Conservation (phyloP, 2,329 filamentous ascomycete genomes). For the Cladophialophora carrionii region DNA sequence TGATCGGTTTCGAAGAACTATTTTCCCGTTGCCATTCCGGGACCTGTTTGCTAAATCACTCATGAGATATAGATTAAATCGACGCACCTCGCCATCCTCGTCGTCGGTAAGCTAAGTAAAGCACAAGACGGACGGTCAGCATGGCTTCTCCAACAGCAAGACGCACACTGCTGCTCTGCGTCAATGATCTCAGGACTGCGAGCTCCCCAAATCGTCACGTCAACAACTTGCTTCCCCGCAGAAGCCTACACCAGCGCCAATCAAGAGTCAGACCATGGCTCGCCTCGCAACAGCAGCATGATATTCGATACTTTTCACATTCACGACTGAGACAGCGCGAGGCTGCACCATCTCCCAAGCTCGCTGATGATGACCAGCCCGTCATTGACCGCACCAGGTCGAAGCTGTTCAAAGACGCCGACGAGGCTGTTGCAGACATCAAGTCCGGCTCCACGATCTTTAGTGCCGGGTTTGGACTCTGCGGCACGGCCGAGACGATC, state of each 20-base stretch:
- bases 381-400: slow-evolving; percentile 38
- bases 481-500: slow-evolving; percentile 71
- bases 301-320: slow-evolving; percentile 29
- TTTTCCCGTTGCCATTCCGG: slow-evolving; percentile 3
- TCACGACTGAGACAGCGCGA: slow-evolving; percentile 24
- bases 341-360: slow-evolving; percentile 7
- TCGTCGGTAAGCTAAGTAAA: not conserved
- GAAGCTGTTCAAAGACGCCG: slow-evolving; percentile 54
- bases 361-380: slow-evolving; percentile 8
- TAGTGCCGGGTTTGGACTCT: slow-evolving; percentile 81
- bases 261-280: slow-evolving; percentile 20
- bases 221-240: slow-evolving; percentile 18
- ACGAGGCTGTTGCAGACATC: slow-evolving; percentile 71
- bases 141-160: slow-evolving; percentile 23
- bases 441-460: slow-evolving; percentile 71
- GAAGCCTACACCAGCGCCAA: slow-evolving; percentile 9
- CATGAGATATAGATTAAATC: slow-evolving; percentile 3
- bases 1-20: slow-evolving; percentile 8
- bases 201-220: slow-evolving; percentile 4
- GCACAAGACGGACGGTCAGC: not conserved
- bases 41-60: not conserved
- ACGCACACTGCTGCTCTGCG: slow-evolving; percentile 29
- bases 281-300: slow-evolving; percentile 12
- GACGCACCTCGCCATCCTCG: not conserved
- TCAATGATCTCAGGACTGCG: slow-evolving; percentile 25